A percentile compares a stretch with the other conserved stretches of the same genome.
Conservation (phyloP, 2,329 filamentous ascomycete species). For the Chaetomiaceae sp. region DNA sequence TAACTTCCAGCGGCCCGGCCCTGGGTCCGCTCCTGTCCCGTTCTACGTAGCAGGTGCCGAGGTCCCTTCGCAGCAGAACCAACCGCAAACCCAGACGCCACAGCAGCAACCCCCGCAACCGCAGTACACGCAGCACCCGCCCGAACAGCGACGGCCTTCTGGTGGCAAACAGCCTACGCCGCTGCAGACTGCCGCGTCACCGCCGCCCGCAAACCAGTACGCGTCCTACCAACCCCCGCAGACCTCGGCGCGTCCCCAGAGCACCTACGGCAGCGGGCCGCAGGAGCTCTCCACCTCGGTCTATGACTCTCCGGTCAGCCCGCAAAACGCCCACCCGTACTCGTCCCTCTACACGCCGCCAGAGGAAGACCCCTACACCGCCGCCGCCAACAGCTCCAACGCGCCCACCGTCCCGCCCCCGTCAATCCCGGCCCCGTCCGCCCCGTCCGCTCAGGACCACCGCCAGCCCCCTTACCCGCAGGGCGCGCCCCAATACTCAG, state of each 20-base stretch:
- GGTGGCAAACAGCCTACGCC: constrained; percentile 46
- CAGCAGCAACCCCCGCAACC: constrained; percentile 32
- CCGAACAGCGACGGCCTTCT: constrained; percentile 45
- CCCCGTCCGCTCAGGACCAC: constrained; percentile 26
- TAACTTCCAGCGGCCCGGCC: constrained; percentile 46
- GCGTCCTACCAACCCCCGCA: constrained; percentile 42
- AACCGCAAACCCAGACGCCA: constrained; percentile 12
- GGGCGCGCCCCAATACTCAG: constrained; percentile 36
- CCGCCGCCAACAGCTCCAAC: constrained; percentile 28
- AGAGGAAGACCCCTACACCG: constrained; percentile 39
- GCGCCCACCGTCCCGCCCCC: constrained; percentile 25
- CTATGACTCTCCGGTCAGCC: constrained; percentile 67
- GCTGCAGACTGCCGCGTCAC: constrained; percentile 48
- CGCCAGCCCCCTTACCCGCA: constrained; percentile 38
- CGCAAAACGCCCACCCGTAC: constrained; percentile 45
- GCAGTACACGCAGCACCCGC: constrained; percentile 49
- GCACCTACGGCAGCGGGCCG: constrained; percentile 60
- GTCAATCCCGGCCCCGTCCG: constrained; percentile 28
- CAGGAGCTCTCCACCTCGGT: constrained; percentile 75
- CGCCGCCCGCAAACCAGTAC: constrained; percentile 45
- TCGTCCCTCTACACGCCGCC: constrained; percentile 43
- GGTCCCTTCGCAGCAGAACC: constrained; percentile 36
- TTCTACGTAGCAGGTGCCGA: constrained; percentile 63
- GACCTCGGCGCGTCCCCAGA: constrained; percentile 53
- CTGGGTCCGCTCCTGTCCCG: constrained; percentile 49